Conservation (phyloP, 1,139 yeast species). For the Sugiyamaella japonica region DNA sequence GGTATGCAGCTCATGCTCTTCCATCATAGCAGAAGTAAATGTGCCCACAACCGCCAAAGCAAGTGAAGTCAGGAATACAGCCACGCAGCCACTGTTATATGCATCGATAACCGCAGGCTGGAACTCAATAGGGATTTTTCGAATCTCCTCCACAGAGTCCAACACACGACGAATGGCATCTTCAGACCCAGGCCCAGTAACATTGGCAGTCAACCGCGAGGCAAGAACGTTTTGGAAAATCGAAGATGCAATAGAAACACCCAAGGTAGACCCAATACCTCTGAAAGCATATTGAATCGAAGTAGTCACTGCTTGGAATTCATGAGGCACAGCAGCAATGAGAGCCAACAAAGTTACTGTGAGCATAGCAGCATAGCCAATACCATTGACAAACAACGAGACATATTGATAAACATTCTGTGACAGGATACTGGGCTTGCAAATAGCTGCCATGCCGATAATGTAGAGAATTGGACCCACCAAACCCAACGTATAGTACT, state of each 20-base stretch:
- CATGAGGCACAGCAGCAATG: slow-evolving; percentile 61
- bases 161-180: slow-evolving; percentile 53
- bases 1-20: slow-evolving; percentile 45
- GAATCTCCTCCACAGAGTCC: slow-evolving; percentile 57
- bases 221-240: slow-evolving; percentile 52
- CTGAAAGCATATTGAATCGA: slow-evolving; percentile 75
- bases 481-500: slow-evolving; percentile 55
- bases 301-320: slow-evolving; percentile 70
- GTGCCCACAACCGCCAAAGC: slow-evolving; percentile 44
- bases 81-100: slow-evolving; percentile 53
- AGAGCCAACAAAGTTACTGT: slow-evolving; percentile 67
- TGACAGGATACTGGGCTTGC: slow-evolving; percentile 35
- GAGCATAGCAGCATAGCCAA: slow-evolving; percentile 60
- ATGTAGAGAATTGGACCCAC: slow-evolving; percentile 48
- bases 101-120: slow-evolving; percentile 49
- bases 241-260: slow-evolving; percentile 68
- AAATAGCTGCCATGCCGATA: slow-evolving; percentile 46
- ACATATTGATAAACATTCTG: slow-evolving; percentile 59
- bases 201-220: slow-evolving; percentile 39
- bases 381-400: slow-evolving; percentile 50
- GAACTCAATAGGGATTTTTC: slow-evolving; percentile 52
- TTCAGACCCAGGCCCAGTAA: slow-evolving; percentile 38
- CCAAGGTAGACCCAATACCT: slow-evolving; percentile 71
- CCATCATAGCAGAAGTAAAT: slow-evolving; percentile 37
- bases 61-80: slow-evolving; percentile 54